phyloP scores from a whole-genome alignment of 192 early-diverging fungal genomes.

The Physocladia obscura region DNA sequence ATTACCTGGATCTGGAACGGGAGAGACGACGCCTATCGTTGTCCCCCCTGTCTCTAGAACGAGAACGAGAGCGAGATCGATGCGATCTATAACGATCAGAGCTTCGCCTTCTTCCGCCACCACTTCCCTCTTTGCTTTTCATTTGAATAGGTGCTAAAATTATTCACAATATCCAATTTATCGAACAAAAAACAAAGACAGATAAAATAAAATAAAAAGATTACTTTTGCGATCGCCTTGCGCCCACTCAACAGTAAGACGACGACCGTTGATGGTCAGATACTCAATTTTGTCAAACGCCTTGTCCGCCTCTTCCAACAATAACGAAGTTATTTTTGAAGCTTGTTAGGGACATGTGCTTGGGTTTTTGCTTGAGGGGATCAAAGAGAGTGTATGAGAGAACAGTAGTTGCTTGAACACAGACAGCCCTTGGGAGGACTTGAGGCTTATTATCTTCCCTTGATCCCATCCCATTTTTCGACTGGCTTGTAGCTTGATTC shows the following conservation, averaged over 20 bases:
- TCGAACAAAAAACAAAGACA: too few species aligned
- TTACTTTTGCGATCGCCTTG: constrained; percentile 45
- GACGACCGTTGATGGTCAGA: constrained; percentile 46
- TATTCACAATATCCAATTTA: too few species aligned
- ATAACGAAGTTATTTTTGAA: neutral
- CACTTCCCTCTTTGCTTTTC: neutral
- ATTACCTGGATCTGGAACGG: neutral
- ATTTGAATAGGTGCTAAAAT: constrained; percentile 41
- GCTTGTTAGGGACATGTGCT: constrained; percentile 8
- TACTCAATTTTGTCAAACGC: constrained; percentile 53
- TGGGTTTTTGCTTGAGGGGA: neutral
- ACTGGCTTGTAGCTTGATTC: too few species aligned
- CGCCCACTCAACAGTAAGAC: constrained; percentile 51
- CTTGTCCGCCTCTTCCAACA: constrained; percentile 44
- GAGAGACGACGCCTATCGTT: too few species aligned
- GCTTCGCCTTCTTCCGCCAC: constrained; percentile 1
- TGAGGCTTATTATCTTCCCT: too few species aligned
- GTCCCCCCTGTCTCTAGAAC: neutral
- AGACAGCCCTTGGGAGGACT: too few species aligned
- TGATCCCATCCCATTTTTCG: too few species aligned
- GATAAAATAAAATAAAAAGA: too few species aligned
- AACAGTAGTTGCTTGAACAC: too few species aligned
- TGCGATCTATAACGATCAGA: constrained; percentile 2
- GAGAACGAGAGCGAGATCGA: too few species aligned
- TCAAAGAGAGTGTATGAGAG: neutral